A percentile compares a stretch with the other conserved stretches of the same genome.
Conservation (phyloP, 371 early-diverging fungal genomes). For the Mucor plumbeus region DNA sequence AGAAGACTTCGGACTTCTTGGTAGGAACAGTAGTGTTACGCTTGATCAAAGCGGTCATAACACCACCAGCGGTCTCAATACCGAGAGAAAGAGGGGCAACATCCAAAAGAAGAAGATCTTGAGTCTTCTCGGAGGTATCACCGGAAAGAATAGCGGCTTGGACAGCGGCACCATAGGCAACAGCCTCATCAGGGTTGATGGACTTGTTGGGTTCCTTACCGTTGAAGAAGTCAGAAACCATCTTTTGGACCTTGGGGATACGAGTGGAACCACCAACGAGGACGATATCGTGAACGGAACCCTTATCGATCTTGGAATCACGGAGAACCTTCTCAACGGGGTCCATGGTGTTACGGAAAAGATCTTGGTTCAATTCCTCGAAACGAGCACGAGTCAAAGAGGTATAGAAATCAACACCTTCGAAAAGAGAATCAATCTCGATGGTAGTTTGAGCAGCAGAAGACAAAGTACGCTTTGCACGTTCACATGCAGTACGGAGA, state of each 20-base stretch:
- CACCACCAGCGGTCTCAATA: conserved; percentile 94
- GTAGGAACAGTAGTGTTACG: conserved; percentile 94
- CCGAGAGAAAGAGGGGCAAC: conserved; percentile 91
- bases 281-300: conserved; percentile 94
- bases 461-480: conserved; percentile 97
- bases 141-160: conserved; percentile 90
- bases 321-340: conserved; percentile 86
- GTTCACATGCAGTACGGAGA: conserved; percentile 95
- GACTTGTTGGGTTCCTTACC: conserved; percentile 95
- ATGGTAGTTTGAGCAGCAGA: conserved; percentile 84
- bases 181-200: conserved; percentile 97
- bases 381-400: conserved; percentile 92
- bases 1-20: conserved; percentile 78
- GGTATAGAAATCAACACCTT: conserved; percentile 89
- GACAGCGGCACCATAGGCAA: conserved; percentile 98
- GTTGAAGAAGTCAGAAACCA: conserved; percentile 96
- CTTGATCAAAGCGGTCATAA: conserved; percentile 78
- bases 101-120: conserved; percentile 85
- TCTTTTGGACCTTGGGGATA: conserved; percentile 99
- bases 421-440: conserved; percentile 92
- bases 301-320: conserved; percentile 95
- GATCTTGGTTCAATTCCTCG: conserved; percentile 92
- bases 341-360: conserved; percentile 85
- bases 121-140: conserved; percentile 73
- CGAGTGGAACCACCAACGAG: conserved; percentile 99